Evolutionary conservation across 2,329 filamentous ascomycete species (phyloP).

Genomic region (Fusarium pseudoanthophilum): DNA sequence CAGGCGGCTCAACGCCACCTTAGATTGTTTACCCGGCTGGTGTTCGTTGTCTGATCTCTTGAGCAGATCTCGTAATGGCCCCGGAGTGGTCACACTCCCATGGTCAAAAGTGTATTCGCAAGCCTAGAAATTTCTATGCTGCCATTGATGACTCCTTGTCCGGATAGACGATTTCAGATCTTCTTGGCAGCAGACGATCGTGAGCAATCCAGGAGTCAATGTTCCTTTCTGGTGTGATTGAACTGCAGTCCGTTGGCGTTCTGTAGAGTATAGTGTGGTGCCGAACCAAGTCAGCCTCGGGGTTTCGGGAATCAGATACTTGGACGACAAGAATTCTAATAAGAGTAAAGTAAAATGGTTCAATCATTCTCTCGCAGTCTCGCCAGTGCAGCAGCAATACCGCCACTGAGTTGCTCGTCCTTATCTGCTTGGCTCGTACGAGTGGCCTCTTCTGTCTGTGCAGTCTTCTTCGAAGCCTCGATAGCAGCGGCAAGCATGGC

Average conservation of each 20-base stretch:
- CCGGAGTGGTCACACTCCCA: too few species aligned
- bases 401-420: constrained; percentile 62
- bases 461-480: constrained; percentile 57
- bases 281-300: background rate
- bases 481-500: constrained; percentile 61
- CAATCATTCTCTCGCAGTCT: constrained; percentile 60
- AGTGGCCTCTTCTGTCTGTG: constrained; percentile 44
- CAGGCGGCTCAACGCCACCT: background rate
- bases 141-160: background rate
- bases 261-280: background rate
- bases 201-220: too few species aligned
- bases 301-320: background rate
- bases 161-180: too few species aligned
- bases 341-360: background rate
- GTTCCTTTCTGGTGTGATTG: background rate
- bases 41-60: background rate
- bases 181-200: background rate
- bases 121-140: background rate
- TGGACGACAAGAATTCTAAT: background rate
- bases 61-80: background rate
- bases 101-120: too few species aligned
- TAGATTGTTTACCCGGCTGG: background rate
- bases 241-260: background rate
- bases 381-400: constrained; percentile 70
- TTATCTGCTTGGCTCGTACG: constrained; percentile 27